Conservation (phyloP, 208 protist genomes). For the Acanthamoeba castellanii region DNA sequence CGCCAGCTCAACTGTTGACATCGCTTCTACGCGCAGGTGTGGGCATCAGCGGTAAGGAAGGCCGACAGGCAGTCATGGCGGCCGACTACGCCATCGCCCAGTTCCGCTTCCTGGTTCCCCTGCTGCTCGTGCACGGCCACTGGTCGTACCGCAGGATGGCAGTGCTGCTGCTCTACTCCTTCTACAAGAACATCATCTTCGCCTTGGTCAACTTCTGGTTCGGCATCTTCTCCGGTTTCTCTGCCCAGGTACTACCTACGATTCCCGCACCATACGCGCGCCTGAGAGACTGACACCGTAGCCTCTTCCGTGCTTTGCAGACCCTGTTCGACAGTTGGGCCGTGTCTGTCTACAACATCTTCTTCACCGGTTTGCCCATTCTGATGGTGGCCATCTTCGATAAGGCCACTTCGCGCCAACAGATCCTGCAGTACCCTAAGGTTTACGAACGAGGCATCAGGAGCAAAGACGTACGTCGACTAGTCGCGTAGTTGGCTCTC, state of each 20-base stretch:
- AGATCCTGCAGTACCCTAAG: slow-evolving; percentile 49
- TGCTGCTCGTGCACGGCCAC: slow-evolving; percentile 96
- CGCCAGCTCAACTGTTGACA: background rate
- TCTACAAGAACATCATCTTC: slow-evolving; percentile 98
- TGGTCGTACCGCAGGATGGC: slow-evolving; percentile 95
- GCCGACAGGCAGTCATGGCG: slow-evolving; percentile 89
- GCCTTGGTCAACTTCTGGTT: slow-evolving; percentile 94
- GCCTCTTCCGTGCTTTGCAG: background rate
- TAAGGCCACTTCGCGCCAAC: slow-evolving; percentile 76
- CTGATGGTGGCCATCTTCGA: slow-evolving; percentile 90
- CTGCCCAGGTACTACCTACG: slow-evolving; percentile 88
- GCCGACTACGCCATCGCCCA: slow-evolving; percentile 90
- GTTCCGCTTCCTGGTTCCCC: slow-evolving; percentile 88
- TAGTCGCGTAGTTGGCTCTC: background rate
- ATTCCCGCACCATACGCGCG: background rate
- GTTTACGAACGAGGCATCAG: slow-evolving; percentile 59
- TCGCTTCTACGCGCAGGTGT: slow-evolving; percentile 85
- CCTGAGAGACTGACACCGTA: background rate
- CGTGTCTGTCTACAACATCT: slow-evolving; percentile 89
- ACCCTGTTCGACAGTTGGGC: slow-evolving; percentile 81
- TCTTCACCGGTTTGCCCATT: slow-evolving; percentile 92
- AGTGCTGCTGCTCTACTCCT: slow-evolving; percentile 95
- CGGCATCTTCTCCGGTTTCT: slow-evolving; percentile 93
- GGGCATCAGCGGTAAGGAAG: slow-evolving; percentile 92
- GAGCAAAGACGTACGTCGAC: slow-evolving; percentile 56